A percentile compares a stretch with the other conserved stretches of the same genome.
Conservation (phyloP, 257 asterid species). For the Solanum chilense region DNA sequence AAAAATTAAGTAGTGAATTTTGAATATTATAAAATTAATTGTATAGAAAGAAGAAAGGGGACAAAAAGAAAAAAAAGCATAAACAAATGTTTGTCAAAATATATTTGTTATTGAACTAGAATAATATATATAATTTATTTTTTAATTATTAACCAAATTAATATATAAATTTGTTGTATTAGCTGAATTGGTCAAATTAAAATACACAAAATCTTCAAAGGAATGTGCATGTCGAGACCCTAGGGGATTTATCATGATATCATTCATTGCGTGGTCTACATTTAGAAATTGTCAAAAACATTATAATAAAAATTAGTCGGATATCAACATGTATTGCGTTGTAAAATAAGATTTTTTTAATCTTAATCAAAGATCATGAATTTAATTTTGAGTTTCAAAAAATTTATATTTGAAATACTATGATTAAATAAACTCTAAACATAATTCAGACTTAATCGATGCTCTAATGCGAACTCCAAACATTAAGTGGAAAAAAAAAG, state of each 20-base stretch:
- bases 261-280: background rate
- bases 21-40: background rate
- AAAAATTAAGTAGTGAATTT: no score
- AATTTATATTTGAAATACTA: accelerated
- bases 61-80: background rate
- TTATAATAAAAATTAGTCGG: background rate
- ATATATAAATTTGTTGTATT: background rate
- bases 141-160: background rate
- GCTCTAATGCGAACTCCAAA: accelerated
- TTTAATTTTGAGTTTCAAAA: no score
- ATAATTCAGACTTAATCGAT: accelerated
- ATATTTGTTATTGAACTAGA: background rate
- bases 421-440: accelerated
- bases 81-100: background rate
- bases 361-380: accelerated
- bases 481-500: background rate
- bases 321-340: accelerated
- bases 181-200: background rate
- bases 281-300: background rate
- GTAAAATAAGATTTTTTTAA: accelerated
- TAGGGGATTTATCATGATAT: background rate
- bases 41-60: background rate
- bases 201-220: background rate
- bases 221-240: background rate
- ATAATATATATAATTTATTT: no score